Conservation (phyloP, 2,329 filamentous ascomycete genomes). For the Colletotrichum higginsianum region DNA sequence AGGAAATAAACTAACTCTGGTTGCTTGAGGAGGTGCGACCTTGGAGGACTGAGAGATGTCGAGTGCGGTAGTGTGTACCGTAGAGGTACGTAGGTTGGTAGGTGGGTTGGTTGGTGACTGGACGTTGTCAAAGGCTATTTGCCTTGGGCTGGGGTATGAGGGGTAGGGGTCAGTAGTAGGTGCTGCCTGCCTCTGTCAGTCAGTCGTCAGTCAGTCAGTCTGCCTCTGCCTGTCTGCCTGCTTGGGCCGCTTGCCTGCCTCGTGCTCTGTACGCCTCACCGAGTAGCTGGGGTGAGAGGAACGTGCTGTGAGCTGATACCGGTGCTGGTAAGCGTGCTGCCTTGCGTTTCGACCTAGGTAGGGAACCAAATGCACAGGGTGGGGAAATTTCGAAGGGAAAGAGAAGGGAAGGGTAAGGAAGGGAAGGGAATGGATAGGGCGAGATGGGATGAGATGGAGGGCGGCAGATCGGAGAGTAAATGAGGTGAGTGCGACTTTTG, state of each 20-base stretch:
- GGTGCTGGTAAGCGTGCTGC: slow-evolving; percentile 16
- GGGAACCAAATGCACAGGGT: slow-evolving; percentile 19
- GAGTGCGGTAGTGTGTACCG: too few relatives aligned
- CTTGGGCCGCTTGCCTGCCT: not conserved
- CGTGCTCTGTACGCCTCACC: not conserved
- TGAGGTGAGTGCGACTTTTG: slow-evolving; percentile 27
- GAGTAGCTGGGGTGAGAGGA: slow-evolving; percentile 7
- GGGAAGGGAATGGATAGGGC: slow-evolving; percentile 24
- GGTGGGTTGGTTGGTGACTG: not conserved
- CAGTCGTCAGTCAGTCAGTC: not conserved
- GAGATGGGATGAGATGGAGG: slow-evolving; percentile 31
- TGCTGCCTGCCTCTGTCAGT: slow-evolving; percentile 6
- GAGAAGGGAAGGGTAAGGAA: not conserved
- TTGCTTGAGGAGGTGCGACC: slow-evolving; percentile 26
- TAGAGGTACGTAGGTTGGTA: not conserved
- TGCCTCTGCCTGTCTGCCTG: slow-evolving; percentile 18
- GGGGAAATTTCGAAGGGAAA: slow-evolving; percentile 23
- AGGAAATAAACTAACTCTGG: slow-evolving; percentile 33
- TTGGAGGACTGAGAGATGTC: slow-evolving; percentile 10
- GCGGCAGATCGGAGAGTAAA: slow-evolving; percentile 35
- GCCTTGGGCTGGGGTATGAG: not conserved
- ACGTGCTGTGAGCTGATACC: not conserved
- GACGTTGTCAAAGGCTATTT: slow-evolving; percentile 26
- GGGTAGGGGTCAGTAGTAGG: not conserved
- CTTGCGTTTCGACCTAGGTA: slow-evolving; percentile 4